Evolutionary conservation across 345 rosid genomes (phyloP).

Genomic region (Atalantia buxifolia): DNA sequence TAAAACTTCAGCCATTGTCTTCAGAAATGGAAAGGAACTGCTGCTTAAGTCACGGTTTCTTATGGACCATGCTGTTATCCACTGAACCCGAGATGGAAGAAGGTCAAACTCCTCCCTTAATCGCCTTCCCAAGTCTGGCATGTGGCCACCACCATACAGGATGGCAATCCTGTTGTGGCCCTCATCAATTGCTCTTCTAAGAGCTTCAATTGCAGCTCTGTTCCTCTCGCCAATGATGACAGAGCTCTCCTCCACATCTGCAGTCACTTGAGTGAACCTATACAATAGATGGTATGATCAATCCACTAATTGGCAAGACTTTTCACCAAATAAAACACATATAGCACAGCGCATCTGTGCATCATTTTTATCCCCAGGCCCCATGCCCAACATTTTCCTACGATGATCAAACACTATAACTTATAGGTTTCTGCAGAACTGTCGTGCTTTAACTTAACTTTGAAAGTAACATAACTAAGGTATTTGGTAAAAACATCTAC

Average conservation of each 20-base stretch:
- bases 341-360: not conserved
- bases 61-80: slow-evolving; percentile 96
- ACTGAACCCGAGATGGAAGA: slow-evolving; percentile 58
- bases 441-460: no score
- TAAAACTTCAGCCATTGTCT: slow-evolving; percentile 59
- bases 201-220: slow-evolving; percentile 65
- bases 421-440: no score
- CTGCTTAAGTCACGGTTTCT: slow-evolving; percentile 42
- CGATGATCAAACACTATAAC: no score
- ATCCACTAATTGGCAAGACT: not conserved
- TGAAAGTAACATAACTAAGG: no score
- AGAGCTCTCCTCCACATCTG: slow-evolving; percentile 71
- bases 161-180: slow-evolving; percentile 77
- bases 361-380: not conserved
- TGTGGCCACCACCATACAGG: slow-evolving; percentile 95
- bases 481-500: no score
- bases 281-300: slow-evolving; percentile 11
- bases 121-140: slow-evolving; percentile 91
- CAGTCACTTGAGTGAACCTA: slow-evolving; percentile 75
- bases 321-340: not conserved
- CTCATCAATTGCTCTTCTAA: slow-evolving; percentile 54
- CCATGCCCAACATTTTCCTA: not conserved
- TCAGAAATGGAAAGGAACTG: slow-evolving; percentile 60
- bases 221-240: slow-evolving; percentile 95
- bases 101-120: slow-evolving; percentile 72